Evolutionary conservation across 768 basidiomycete species (phyloP), one percentile per base, ranked within the genome.

Genomic region (Tylopilus rubrobrunneus): DNA sequence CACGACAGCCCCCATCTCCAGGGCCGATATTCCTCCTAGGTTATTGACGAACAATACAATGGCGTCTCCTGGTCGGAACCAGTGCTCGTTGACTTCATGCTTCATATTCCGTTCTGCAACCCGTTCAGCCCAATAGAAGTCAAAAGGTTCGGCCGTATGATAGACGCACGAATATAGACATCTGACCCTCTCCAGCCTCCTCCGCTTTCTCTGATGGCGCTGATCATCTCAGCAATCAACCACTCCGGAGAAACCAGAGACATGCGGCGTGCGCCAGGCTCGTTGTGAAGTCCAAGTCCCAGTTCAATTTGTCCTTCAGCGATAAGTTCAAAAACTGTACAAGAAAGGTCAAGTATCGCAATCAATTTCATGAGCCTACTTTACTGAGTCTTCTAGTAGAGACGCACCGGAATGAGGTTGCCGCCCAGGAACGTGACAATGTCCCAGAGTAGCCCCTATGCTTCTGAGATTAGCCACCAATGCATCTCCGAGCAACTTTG

Each of bases 241-340:
- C 37, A 37, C 37, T 17, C 17, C 5, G 34, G 34, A 34, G 34
- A 34, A 15, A 15, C 14, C 5, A 34, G 34, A 14, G 34, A 6
- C 37, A 37, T 17, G n/a, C 37, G n/a, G 37, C 37, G 37, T 37
- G 17, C 7, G 37, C 37, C 37, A n/a, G 37, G 8, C 15, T 37
- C 37, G 7, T 37, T 37, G 17, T 37, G 37, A 37, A 37, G 17
- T 8, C 37, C 37, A n/a, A n/a, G 37, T 2, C n/a, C 37, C 37
- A n/a, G 14, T n/a, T 37, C 17, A 37, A 37, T 17, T 17, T 37
- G 37, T 1, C n/a, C 37, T 17, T 37, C 37, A 17, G 17, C 17
- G 37, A 37, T 37, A n/a, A 37, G 37, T 12, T 37, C 37, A n/a
- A 37, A 37, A 7, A 17, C 14, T 34, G 34, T 78, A 17, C 82